phyloP scores from a whole-genome alignment of 176 grass and related monocot genomes.

The Ensete ventricosum region DNA sequence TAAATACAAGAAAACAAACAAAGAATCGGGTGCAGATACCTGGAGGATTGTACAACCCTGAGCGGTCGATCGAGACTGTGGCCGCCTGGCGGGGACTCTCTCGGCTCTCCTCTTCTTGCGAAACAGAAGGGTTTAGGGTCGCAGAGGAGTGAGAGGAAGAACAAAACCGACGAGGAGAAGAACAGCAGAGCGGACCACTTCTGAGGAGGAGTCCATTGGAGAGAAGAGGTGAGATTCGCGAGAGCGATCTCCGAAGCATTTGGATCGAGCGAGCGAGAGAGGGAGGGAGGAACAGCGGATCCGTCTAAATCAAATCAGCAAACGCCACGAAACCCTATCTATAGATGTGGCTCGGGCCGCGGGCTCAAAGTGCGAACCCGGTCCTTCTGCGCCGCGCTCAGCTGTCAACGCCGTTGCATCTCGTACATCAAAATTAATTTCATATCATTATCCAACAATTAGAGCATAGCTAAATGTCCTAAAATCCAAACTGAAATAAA shows the following conservation, averaged over 20 bases:
- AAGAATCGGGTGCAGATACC: slow-evolving; percentile 21
- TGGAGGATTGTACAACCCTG: slow-evolving; percentile 57
- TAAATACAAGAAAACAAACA: slow-evolving; percentile 1
- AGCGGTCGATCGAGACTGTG: slow-evolving; percentile 59
- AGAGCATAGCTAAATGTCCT: too few species aligned
- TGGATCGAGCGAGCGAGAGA: background rate
- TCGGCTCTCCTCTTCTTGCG: slow-evolving; percentile 14
- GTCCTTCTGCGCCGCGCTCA: too few species aligned
- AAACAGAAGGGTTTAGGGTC: slow-evolving; percentile 22
- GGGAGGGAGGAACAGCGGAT: background rate
- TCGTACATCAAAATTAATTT: too few species aligned
- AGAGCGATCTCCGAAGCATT: slow-evolving; percentile 59
- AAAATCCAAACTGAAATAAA: too few species aligned
- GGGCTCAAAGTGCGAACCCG: too few species aligned
- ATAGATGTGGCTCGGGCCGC: too few species aligned
- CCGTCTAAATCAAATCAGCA: too few species aligned
- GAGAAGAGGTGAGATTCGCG: slow-evolving; percentile 37
- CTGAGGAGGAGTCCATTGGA: slow-evolving; percentile 16
- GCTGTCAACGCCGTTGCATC: too few species aligned
- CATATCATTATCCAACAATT: too few species aligned
- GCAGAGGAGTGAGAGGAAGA: background rate
- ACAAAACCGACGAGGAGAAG: background rate
- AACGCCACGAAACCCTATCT: too few species aligned
- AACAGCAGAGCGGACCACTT: background rate
- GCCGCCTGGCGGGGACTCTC: background rate